phyloP scores from a whole-genome alignment of 2,329 filamentous ascomycete genomes.

The Colletotrichum brevisporum region DNA sequence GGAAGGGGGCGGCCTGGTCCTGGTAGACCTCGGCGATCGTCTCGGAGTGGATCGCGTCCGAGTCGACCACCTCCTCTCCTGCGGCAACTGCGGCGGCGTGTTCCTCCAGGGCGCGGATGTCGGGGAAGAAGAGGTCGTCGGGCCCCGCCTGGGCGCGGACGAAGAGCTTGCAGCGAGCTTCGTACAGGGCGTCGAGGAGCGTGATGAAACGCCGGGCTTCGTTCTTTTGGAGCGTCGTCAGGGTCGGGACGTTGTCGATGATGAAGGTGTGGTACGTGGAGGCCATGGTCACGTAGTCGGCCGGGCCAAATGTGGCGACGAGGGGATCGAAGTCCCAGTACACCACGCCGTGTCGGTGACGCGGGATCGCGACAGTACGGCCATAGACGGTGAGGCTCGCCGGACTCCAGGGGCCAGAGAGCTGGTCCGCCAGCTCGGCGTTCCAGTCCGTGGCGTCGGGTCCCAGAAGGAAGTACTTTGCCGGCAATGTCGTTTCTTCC shows the following conservation, averaged over 20 bases:
- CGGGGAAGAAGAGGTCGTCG: conserved; percentile 84
- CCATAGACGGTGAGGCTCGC: conserved; percentile 71
- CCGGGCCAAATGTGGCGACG: conserved; percentile 79
- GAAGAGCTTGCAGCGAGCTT: conserved; percentile 83
- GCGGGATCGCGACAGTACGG: conserved; percentile 71
- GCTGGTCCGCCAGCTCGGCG: conserved; percentile 8
- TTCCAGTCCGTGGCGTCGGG: conserved; percentile 31
- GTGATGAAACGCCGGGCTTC: conserved; percentile 87
- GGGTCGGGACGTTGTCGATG: conserved; percentile 76
- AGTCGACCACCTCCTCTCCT: conserved; percentile 42
- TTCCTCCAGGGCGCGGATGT: conserved; percentile 50
- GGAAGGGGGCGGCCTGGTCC: conserved; percentile 81
- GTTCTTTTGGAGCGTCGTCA: conserved; percentile 80
- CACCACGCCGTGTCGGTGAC: conserved; percentile 69
- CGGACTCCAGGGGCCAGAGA: conserved; percentile 56
- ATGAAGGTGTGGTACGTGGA: conserved; percentile 86
- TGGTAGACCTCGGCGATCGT: conserved; percentile 79
- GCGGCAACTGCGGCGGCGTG: not conserved
- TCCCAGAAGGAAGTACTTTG: conserved; percentile 31
- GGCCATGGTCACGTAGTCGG: conserved; percentile 86
- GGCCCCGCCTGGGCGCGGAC: conserved; percentile 77
- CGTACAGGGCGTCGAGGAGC: conserved; percentile 84
- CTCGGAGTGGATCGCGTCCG: conserved; percentile 59
- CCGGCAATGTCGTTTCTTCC: conserved; percentile 22
- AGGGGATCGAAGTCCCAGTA: conserved; percentile 79